Evolutionary conservation across 495 filamentous ascomycete genomes (phyloP), one percentile per base, ranked within the genome.

Genomic region (Pyrenopolyporus hunteri): DNA sequence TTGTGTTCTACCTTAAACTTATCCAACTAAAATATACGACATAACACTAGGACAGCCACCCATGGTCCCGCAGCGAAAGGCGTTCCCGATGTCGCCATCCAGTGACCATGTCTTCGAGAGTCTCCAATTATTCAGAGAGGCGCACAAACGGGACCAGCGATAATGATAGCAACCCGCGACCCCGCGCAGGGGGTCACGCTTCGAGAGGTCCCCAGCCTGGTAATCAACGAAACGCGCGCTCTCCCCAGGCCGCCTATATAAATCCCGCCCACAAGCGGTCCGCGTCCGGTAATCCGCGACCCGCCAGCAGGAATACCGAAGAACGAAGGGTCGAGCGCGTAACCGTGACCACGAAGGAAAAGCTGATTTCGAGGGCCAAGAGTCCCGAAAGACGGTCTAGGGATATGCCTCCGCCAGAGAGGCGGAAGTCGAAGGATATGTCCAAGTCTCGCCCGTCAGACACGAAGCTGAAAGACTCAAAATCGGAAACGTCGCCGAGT

Each of bases 321-420:
- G 77, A 80, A 57, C 70, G 77, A 62, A 59, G 66, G 25, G 76
- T 73, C 9, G 83, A 83, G 70, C 83, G 79, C 60, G 67, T 74
- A 20, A 80, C 83, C 52, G 73, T 89, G 44, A 87, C 88, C 8
- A 87, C 83, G 6, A 82, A 81, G 60, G 88, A 92, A 59, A 87
- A 81, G 36, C 60, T 87, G 42, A 82, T 85, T 9, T 73, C 82
- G 61, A 79, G 86, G 54, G 81, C 83, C 14, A 81, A 80, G 69
- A 91, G 87, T 63, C 85, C 89, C 5, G 80, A 87, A 47, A 87
- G 88, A 70, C 80, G 84, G 35, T 70, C 82, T 1, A 76, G 71
- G 19, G 74, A 77, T 17, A 56, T 59, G 46, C 54, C 61, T 56
- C 50, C 66, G 49, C 70, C 37, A 63, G 55, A 57, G 67, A 78